Evolutionary conservation across 495 filamentous ascomycete genomes (phyloP), one percentile per base, ranked within the genome.

Genomic region (Aspergillus campestris): DNA sequence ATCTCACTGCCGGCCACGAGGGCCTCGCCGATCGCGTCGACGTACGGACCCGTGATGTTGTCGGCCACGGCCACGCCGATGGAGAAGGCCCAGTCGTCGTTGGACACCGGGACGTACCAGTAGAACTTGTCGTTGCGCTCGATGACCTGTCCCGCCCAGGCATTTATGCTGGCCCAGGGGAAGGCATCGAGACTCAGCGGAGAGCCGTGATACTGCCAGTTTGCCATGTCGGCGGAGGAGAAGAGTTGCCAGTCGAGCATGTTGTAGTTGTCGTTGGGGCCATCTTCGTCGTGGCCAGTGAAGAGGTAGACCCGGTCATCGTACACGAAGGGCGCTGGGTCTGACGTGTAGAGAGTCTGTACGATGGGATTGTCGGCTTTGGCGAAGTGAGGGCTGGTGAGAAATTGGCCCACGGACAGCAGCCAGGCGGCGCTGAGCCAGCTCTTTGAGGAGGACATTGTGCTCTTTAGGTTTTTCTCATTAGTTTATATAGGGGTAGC

Each of bases 91-190:
- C 42, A 40, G 34, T 42, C 37, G 44, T 36, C 51, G 40, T 58
- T 47, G 3, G 38, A 40, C 1, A 62, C 48, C 5, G 57, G 52
- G 5, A 50, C 57, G 48, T 64, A 64, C 24, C 36, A 57, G 51
- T 62, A 64, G 51, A 62, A 62, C 30, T 60, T 57, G 44, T 56
- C 54, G 42, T 62, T 53, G 10, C 59, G 54, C 44, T 45, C 15
- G 29, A 62, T 50, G 14, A 60, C 49, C 34, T 60, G 53, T 14
- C 42, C 57, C 8, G 61, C 51, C 51, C 51, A 51, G 12, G 51
- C 51, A 3, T 49, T 45, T 12, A 13, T n/a, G 27, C 41, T 35
- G 13, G 47, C 51, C 51, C 51, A 54, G 8, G 28, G 15, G 38
- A 54, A 54, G 12, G 43, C 47, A 24, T 29, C 35, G n/a, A 46